phyloP scores from a whole-genome alignment of 1,139 yeast genomes.

The Lodderomyces theae region DNA sequence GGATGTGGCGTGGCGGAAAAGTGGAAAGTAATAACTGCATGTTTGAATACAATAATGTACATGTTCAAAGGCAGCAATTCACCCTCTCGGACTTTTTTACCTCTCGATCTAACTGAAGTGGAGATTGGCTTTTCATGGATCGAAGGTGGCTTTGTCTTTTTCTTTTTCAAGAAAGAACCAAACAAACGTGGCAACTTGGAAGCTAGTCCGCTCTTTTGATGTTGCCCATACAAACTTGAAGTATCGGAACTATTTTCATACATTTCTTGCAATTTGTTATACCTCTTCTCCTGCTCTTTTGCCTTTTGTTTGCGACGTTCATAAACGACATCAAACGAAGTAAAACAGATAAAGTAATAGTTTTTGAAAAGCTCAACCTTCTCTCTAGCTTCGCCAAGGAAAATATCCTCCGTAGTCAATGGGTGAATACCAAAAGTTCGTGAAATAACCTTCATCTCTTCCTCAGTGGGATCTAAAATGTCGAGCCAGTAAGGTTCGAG shows the following conservation, averaged over 20 bases:
- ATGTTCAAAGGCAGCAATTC: slow-evolving; percentile 88
- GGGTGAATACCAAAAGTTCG: slow-evolving; percentile 96
- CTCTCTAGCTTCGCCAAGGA: slow-evolving; percentile 90
- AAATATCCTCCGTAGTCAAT: slow-evolving; percentile 91
- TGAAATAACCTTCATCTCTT: slow-evolving; percentile 89
- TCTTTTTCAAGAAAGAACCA: slow-evolving; percentile 6
- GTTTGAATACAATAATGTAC: slow-evolving; percentile 86
- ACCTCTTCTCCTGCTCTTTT: slow-evolving; percentile 42
- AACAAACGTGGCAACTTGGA: slow-evolving; percentile 6
- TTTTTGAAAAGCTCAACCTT: slow-evolving; percentile 89
- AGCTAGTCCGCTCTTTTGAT: slow-evolving; percentile 14
- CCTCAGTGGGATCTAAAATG: slow-evolving; percentile 89
- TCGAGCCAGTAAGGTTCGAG: slow-evolving; percentile 82
- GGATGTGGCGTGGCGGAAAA: slow-evolving; percentile 96
- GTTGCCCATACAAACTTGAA: slow-evolving; percentile 19
- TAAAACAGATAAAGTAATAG: slow-evolving; percentile 88
- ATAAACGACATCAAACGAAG: slow-evolving; percentile 85
- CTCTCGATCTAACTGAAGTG: slow-evolving; percentile 26
- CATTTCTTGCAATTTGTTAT: slow-evolving; percentile 41
- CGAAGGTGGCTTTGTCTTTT: slow-evolving; percentile 12
- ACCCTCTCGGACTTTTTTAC: slow-evolving; percentile 52
- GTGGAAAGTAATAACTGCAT: slow-evolving; percentile 91
- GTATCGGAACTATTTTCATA: slow-evolving; percentile 20
- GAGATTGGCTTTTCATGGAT: slow-evolving; percentile 16
- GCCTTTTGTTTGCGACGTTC: slow-evolving; percentile 57